phyloP scores from a whole-genome alignment of 2,329 filamentous ascomycete species.

The Fusarium nelsonii region DNA sequence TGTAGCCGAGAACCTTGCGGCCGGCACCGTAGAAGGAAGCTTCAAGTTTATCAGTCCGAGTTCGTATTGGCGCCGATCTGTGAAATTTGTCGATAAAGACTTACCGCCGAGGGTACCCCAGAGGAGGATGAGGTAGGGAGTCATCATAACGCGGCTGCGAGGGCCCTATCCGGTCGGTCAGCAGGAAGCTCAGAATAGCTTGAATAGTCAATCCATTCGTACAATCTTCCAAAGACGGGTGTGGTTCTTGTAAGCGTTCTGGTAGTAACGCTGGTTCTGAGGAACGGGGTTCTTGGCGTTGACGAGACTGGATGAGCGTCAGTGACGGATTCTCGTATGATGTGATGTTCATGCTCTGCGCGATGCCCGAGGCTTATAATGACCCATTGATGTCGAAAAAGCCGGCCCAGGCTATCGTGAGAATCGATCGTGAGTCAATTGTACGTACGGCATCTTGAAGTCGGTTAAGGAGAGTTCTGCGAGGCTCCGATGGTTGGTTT shows the following conservation, averaged over 20 bases:
- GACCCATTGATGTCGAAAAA: slow-evolving; percentile 46
- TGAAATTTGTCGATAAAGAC: slow-evolving; percentile 48
- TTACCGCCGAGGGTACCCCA: slow-evolving; percentile 73
- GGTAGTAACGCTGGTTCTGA: slow-evolving; percentile 79
- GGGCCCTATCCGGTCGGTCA: slow-evolving; percentile 63
- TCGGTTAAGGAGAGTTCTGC: slow-evolving; percentile 44
- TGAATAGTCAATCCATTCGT: slow-evolving; percentile 53
- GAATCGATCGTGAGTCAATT: slow-evolving; percentile 39
- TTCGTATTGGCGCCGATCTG: background rate
- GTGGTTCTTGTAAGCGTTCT: slow-evolving; percentile 76
- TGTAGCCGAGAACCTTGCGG: slow-evolving; percentile 81
- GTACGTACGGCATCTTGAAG: slow-evolving; percentile 58
- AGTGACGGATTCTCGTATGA: slow-evolving; percentile 49
- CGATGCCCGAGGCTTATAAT: slow-evolving; percentile 19
- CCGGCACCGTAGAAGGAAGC: slow-evolving; percentile 77
- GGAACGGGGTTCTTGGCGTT: slow-evolving; percentile 83
- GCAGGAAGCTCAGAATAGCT: slow-evolving; percentile 23
- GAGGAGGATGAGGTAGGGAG: slow-evolving; percentile 75
- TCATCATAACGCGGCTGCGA: slow-evolving; percentile 73
- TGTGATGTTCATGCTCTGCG: slow-evolving; percentile 36
- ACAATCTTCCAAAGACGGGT: slow-evolving; percentile 84
- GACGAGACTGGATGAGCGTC: slow-evolving; percentile 63
- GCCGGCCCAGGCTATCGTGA: slow-evolving; percentile 21
- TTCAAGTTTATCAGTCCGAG: slow-evolving; percentile 48
- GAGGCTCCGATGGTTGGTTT: slow-evolving; percentile 40